A percentile compares a stretch with the other conserved stretches of the same genome.
Conservation (phyloP, 192 early-diverging fungal species). For the Entomortierella chlamydospora region DNA sequence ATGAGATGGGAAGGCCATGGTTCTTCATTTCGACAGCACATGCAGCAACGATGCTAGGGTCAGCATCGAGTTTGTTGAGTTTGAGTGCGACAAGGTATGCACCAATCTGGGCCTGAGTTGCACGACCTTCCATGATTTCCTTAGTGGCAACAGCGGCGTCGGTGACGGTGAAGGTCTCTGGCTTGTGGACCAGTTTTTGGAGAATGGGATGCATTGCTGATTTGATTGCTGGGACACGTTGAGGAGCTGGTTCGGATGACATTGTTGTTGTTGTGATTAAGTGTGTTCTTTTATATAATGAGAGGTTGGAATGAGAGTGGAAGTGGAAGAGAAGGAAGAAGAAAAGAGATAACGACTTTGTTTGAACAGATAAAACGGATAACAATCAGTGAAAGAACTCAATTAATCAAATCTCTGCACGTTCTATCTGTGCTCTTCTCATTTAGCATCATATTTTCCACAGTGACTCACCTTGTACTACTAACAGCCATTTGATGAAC, state of each 20-base stretch:
- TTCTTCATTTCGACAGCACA: slow-evolving; percentile 79
- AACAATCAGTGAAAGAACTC: too few species aligned
- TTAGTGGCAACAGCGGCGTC: slow-evolving; percentile 70
- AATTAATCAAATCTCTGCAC: too few species aligned
- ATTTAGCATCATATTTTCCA: background rate
- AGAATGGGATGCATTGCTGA: slow-evolving; percentile 63
- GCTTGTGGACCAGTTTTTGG: slow-evolving; percentile 73
- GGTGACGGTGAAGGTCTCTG: slow-evolving; percentile 67
- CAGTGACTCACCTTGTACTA: background rate
- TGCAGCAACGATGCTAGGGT: slow-evolving; percentile 84
- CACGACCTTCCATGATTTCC: slow-evolving; percentile 82
- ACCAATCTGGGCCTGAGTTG: slow-evolving; percentile 87
- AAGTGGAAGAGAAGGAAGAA: background rate
- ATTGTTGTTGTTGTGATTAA: background rate
- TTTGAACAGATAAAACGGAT: too few species aligned
- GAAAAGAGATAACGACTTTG: background rate
- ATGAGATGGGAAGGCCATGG: slow-evolving; percentile 69
- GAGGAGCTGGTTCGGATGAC: background rate
- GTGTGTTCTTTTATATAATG: background rate
- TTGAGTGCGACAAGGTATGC: slow-evolving; percentile 87
- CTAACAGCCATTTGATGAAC: too few species aligned
- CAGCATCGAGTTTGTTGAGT: slow-evolving; percentile 74
- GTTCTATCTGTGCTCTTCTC: too few species aligned
- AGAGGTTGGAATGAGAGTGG: background rate
- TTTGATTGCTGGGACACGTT: slow-evolving; percentile 40